A percentile compares a stretch with the other conserved stretches of the same genome.
Conservation (phyloP, 2,329 filamentous ascomycete genomes). For the Aureobasidium mangrovei region DNA sequence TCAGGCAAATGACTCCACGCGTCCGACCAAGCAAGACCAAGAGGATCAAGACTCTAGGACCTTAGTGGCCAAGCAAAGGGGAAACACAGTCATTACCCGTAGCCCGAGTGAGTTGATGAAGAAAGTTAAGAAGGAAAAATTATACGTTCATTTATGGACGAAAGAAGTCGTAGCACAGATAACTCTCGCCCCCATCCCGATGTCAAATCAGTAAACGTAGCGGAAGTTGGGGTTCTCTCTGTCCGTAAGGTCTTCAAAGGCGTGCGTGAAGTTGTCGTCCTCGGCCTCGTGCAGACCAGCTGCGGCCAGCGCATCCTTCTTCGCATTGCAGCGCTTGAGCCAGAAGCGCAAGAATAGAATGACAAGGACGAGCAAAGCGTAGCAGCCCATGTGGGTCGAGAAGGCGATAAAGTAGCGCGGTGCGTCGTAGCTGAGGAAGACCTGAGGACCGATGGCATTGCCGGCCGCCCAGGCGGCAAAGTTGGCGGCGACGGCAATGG, state of each 20-base stretch:
- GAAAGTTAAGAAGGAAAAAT: no score
- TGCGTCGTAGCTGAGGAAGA: slow-evolving; percentile 51
- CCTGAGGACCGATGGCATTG: slow-evolving; percentile 58
- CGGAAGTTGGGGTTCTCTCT: slow-evolving; percentile 25
- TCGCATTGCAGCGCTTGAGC: slow-evolving; percentile 33
- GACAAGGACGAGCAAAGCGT: slow-evolving; percentile 35
- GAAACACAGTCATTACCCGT: no score
- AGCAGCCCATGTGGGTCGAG: slow-evolving; percentile 60
- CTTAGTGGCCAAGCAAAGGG: no score
- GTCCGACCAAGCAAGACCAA: no score
- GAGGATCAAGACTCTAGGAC: no score
- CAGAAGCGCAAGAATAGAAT: slow-evolving; percentile 32
- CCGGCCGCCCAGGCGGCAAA: slow-evolving; percentile 57
- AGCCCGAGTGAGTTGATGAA: no score
- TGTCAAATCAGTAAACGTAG: slow-evolving; percentile 25
- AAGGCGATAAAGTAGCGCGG: slow-evolving; percentile 64
- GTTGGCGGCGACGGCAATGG: slow-evolving; percentile 57
- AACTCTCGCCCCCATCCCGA: neutral
- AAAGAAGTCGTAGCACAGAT: neutral
- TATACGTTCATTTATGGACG: no score
- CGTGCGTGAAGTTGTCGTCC: slow-evolving; percentile 20
- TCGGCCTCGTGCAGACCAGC: slow-evolving; percentile 19
- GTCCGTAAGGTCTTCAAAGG: slow-evolving; percentile 27
- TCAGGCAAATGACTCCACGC: no score
- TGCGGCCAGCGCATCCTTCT: slow-evolving; percentile 27